Percentiles rank a stretch among this genome's conserved stretches.
phyloP scores from a whole-genome alignment of 805 yeast genomes.

The Suhomyces sp. region DNA sequence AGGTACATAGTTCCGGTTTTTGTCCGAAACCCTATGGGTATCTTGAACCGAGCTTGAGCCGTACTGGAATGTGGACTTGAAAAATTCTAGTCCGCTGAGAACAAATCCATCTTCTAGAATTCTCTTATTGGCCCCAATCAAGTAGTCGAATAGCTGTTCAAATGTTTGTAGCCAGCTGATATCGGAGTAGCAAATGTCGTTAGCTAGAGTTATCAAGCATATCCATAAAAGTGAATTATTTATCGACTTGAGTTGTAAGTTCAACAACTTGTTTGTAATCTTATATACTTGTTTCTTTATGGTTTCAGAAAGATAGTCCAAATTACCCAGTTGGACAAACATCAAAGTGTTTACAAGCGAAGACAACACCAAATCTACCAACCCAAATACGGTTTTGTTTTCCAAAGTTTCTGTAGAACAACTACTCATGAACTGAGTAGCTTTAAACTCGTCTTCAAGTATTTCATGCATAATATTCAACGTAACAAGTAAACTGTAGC shows the following conservation, averaged over 20 bases:
- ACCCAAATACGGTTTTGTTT: conserved; percentile 11
- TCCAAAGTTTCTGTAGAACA: conserved; percentile 3
- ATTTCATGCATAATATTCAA: conserved; percentile 8
- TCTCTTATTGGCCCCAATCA: conserved; percentile 10
- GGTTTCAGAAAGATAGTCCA: not conserved
- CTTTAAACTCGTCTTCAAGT: conserved; percentile 15
- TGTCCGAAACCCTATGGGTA: not conserved
- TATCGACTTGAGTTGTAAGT: conserved; percentile 5
- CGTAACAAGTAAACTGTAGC: conserved; percentile 6
- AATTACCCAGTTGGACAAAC: conserved; percentile 2
- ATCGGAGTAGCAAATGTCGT: conserved; percentile 30
- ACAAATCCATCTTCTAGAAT: conserved; percentile 17
- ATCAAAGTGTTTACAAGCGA: conserved; percentile 15
- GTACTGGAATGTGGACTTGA: conserved; percentile 18
- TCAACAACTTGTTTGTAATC: conserved; percentile 6
- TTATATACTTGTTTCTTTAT: conserved; percentile 4
- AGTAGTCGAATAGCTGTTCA: conserved; percentile 15
- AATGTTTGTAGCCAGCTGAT: conserved; percentile 18
- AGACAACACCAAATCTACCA: conserved; percentile 15
- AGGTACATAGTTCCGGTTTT: not conserved
- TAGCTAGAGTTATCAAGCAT: conserved; percentile 25
- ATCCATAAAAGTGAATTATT: conserved; percentile 24
- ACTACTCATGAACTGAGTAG: conserved; percentile 8
- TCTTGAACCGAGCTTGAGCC: not conserved
- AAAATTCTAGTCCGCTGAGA: conserved; percentile 21